phyloP scores from a whole-genome alignment of 2,329 filamentous ascomycete genomes.

The Pleomassaria siparia region DNA sequence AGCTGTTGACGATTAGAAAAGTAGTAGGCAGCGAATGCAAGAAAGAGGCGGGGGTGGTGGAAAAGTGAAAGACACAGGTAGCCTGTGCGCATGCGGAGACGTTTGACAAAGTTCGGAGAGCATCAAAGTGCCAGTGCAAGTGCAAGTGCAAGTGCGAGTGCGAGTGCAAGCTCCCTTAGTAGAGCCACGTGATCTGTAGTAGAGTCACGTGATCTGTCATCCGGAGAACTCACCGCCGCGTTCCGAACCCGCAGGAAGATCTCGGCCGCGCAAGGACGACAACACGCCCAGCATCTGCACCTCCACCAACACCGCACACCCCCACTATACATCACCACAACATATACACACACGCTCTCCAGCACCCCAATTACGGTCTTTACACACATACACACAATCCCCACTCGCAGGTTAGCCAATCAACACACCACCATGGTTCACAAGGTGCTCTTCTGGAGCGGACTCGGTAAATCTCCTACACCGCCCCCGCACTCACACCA shows the following conservation, averaged over 20 bases:
- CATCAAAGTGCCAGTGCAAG: too few species aligned
- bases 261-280: conserved; percentile 15
- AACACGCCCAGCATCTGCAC: conserved; percentile 21
- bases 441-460: conserved; percentile 77
- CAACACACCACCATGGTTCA: conserved; percentile 47
- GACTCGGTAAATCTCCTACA: conserved; percentile 76
- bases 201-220: conserved; percentile 8
- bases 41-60: too few species aligned
- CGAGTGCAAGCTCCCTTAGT: conserved; percentile 13
- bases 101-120: too few species aligned
- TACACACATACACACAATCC: conserved; percentile 6
- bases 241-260: conserved; percentile 5
- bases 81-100: neutral
- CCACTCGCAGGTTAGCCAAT: conserved; percentile 7
- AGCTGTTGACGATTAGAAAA: neutral
- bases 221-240: neutral
- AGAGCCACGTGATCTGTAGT: conserved; percentile 15
- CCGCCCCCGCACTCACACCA: conserved; percentile 10
- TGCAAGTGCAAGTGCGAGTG: too few species aligned
- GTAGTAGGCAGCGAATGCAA: neutral
- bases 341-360: conserved; percentile 14
- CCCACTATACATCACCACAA: conserved; percentile 15
- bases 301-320: conserved; percentile 18
- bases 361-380: conserved; percentile 18
- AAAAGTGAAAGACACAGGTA: neutral